Conservation (phyloP, 2,329 filamentous ascomycete genomes). For the Fusarium protoensiforme region DNA sequence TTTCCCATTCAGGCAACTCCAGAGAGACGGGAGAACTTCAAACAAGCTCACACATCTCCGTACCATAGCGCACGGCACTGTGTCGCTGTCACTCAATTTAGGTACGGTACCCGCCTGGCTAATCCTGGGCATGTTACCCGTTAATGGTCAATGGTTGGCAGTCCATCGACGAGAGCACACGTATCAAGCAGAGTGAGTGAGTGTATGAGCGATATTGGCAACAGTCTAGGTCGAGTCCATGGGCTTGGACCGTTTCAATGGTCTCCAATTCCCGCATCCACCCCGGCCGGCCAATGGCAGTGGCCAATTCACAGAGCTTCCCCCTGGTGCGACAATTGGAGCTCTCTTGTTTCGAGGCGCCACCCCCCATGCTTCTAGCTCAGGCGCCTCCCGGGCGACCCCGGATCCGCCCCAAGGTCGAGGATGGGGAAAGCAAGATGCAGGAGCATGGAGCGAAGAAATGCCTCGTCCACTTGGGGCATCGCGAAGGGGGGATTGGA, state of each 20-base stretch:
- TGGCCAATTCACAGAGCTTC: constrained; percentile 20
- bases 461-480: constrained; percentile 42
- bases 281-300: constrained; percentile 25
- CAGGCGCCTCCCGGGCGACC: constrained; percentile 43
- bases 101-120: not conserved
- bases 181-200: not conserved
- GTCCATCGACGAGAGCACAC: not conserved
- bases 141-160: constrained; percentile 10
- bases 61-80: constrained; percentile 9
- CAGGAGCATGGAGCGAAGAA: constrained; percentile 40
- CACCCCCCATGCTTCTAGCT: constrained; percentile 28
- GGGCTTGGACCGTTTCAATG: constrained; percentile 29
- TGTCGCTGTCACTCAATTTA: constrained; percentile 13
- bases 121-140: constrained; percentile 9
- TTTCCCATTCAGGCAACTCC: constrained; percentile 7
- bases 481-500: constrained; percentile 25
- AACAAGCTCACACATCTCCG: constrained; percentile 34
- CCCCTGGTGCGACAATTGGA: not conserved
- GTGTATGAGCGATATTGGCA: constrained; percentile 29
- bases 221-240: constrained; percentile 32
- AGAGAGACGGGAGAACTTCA: constrained; percentile 10
- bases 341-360: constrained; percentile 16
- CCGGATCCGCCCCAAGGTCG: constrained; percentile 44
- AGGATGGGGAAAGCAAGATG: constrained; percentile 37
- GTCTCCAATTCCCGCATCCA: constrained; percentile 39